Percentiles rank a stretch among this genome's conserved stretches.
Conservation (phyloP, 2,329 filamentous ascomycete species). For the Basipetospora chlamydospora region DNA sequence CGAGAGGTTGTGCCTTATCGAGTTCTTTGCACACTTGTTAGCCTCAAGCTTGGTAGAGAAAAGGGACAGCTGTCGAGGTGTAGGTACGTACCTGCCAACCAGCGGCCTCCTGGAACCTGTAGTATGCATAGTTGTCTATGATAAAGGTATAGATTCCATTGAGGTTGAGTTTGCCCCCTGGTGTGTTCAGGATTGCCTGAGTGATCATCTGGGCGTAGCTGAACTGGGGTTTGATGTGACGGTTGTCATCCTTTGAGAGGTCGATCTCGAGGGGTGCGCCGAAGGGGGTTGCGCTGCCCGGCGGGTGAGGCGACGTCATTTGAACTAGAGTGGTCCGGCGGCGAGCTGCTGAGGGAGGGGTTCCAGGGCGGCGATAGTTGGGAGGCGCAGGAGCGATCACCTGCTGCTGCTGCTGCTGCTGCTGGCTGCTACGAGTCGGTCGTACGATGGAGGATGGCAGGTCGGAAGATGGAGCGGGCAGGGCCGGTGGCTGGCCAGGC, state of each 20-base stretch:
- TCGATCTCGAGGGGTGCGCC: conserved; percentile 42
- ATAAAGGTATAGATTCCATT: conserved; percentile 92
- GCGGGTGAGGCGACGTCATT: conserved; percentile 2
- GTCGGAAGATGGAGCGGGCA: conserved; percentile 8
- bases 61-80: neutral
- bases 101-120: conserved; percentile 58
- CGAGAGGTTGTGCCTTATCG: conserved; percentile 90
- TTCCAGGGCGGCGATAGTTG: conserved; percentile 45
- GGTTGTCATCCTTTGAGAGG: conserved; percentile 68
- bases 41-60: neutral
- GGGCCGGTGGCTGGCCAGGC: conserved; percentile 4
- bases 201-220: conserved; percentile 97
- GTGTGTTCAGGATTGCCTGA: conserved; percentile 79
- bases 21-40: conserved; percentile 45
- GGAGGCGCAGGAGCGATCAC: conserved; percentile 44
- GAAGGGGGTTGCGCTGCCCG: conserved; percentile 4
- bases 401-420: conserved; percentile 21
- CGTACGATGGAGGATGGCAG: conserved; percentile 6
- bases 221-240: conserved; percentile 86
- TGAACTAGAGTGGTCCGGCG: conserved; percentile 8
- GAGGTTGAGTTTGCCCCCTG: conserved; percentile 78
- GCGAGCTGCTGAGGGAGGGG: conserved; percentile 34
- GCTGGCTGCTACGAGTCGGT: conserved; percentile 12
- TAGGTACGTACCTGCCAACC: conserved; percentile 69
- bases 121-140: conserved; percentile 82